Percentiles rank a stretch among this genome's conserved stretches.
Conservation (phyloP, 2,329 filamentous ascomycete genomes). For the Xylariaceae sp. region DNA sequence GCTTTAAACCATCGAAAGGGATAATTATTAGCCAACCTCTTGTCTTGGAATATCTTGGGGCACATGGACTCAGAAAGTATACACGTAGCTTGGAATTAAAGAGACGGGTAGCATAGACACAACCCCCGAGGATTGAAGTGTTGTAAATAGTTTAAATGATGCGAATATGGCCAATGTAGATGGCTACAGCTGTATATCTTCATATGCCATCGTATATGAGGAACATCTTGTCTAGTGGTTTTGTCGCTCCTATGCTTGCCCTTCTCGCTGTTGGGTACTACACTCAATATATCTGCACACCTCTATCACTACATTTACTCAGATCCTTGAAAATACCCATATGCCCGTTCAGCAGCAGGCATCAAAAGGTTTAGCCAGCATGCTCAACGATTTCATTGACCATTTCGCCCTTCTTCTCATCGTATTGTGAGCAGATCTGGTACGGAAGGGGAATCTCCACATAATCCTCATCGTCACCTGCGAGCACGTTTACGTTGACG, state of each 20-base stretch:
- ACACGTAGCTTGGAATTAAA: too few species aligned
- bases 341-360: not conserved
- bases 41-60: too few species aligned
- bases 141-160: slow-evolving; percentile 20
- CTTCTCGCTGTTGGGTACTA: not conserved
- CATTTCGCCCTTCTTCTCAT: slow-evolving; percentile 72
- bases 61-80: too few species aligned
- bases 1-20: too few species aligned
- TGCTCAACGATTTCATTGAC: slow-evolving; percentile 96
- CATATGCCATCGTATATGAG: not conserved
- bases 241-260: slow-evolving; percentile 1
- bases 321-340: not conserved
- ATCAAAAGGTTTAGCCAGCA: slow-evolving; percentile 64
- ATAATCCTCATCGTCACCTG: slow-evolving; percentile 76
- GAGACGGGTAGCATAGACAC: too few species aligned
- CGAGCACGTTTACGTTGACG: slow-evolving; percentile 84
- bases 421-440: slow-evolving; percentile 81
- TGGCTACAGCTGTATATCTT: slow-evolving; percentile 6
- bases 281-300: not conserved
- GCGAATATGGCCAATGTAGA: slow-evolving; percentile 11
- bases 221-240: not conserved
- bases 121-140: too few species aligned
- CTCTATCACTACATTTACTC: not conserved
- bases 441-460: slow-evolving; percentile 86
- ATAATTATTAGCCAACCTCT: too few species aligned